A percentile compares a stretch with the other conserved stretches of the same genome.
These are phyloP conservation scores for Ustilago hordei DNA, from an alignment of 1,284 basidiomycete species.

Conservation along the genomic window DNA sequence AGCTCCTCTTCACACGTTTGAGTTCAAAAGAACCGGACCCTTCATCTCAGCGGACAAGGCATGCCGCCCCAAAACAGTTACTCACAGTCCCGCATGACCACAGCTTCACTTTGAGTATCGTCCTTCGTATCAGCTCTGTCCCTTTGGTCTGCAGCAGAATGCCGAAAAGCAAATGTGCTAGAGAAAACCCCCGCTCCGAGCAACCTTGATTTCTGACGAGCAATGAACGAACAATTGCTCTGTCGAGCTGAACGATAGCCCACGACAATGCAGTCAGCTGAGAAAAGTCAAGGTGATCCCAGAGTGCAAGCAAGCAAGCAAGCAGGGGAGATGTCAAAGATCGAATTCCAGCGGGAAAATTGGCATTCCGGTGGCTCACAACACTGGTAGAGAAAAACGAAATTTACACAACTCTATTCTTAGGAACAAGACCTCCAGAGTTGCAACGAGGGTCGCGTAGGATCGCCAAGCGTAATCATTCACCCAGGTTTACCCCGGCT, in stretches of 20 bases:
- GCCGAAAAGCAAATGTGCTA: no score
- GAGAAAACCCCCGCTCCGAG: no score
- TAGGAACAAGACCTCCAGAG: neutral
- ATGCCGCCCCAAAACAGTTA: no score
- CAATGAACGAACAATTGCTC: no score
- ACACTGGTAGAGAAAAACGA: neutral
- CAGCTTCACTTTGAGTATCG: no score
- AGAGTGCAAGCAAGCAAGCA: conserved; percentile 1
- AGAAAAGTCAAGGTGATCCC: neutral
- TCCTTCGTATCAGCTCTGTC: no score
- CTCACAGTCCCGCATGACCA: no score
- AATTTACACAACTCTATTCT: neutral
- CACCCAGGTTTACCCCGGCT: neutral
- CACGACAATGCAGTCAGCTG: no score
- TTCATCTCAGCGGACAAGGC: neutral
- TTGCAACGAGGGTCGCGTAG: neutral
- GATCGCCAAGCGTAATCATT: neutral
- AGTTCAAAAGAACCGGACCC: neutral
- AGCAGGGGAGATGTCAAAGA: neutral
- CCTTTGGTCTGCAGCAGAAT: no score
- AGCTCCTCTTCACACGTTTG: neutral
- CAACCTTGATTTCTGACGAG: no score
- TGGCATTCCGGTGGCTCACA: conserved; percentile 1
- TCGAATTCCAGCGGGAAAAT: neutral
- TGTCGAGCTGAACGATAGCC: no score